Conservation (phyloP, 192 early-diverging fungal species). For the Coemansia sp. region DNA sequence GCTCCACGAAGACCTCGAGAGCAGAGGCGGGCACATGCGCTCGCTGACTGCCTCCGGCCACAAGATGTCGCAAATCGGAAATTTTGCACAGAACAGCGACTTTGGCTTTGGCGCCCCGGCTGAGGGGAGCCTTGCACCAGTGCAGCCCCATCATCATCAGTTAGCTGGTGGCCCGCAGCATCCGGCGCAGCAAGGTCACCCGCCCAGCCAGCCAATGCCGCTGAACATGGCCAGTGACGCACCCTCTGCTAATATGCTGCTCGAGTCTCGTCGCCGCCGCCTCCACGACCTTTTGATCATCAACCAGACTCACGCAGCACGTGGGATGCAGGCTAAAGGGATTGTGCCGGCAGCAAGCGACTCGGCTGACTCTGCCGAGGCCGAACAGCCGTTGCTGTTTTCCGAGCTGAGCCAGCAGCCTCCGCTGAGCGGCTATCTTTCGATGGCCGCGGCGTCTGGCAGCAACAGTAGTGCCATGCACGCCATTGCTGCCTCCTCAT, state of each 20-base stretch:
- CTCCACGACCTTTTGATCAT: conserved; percentile 47
- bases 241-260: conserved; percentile 28
- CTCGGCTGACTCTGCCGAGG: background rate
- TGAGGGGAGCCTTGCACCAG: background rate
- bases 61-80: conserved; percentile 10
- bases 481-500: background rate
- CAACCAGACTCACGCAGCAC: conserved; percentile 39
- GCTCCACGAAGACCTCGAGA: background rate
- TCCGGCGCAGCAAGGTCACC: background rate
- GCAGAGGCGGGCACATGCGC: conserved; percentile 12
- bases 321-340: conserved; percentile 14
- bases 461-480: background rate
- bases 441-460: background rate
- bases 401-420: conserved; percentile 15
- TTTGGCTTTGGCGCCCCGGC: conserved; percentile 1
- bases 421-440: background rate
- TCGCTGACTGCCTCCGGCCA: conserved; percentile 32
- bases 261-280: conserved; percentile 40
- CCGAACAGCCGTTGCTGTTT: conserved; percentile 15
- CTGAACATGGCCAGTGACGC: background rate
- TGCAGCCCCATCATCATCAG: background rate
- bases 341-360: background rate
- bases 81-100: background rate
- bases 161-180: background rate
- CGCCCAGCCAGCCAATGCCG: background rate